Conservation (phyloP, 345 rosid species). For the Psidium guajava region DNA sequence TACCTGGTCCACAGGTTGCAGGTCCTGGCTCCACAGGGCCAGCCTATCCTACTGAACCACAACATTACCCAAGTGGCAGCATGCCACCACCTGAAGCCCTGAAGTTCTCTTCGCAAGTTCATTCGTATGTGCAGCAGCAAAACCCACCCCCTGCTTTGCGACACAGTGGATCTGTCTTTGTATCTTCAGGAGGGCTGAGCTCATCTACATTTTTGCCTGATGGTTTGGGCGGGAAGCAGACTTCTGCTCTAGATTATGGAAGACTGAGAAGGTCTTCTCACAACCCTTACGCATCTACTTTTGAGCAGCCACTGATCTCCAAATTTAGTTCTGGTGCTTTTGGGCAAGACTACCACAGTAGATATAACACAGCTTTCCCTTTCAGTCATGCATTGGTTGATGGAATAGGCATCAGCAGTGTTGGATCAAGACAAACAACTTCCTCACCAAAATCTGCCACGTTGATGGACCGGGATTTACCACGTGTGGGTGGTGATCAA, state of each 20-base stretch:
- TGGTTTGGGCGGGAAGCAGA: slow-evolving; percentile 12
- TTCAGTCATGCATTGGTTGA: slow-evolving; percentile 19
- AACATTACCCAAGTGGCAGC: slow-evolving; percentile 14
- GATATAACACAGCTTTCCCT: slow-evolving; percentile 8
- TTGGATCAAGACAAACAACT: slow-evolving; percentile 30
- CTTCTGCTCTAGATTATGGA: slow-evolving; percentile 13
- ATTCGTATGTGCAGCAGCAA: slow-evolving; percentile 26
- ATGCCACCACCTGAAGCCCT: slow-evolving; percentile 12
- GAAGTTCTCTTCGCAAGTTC: slow-evolving; percentile 23
- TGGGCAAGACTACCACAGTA: slow-evolving; percentile 15
- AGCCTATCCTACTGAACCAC: slow-evolving; percentile 11
- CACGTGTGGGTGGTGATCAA: slow-evolving; percentile 33
- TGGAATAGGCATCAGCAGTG: slow-evolving; percentile 12
- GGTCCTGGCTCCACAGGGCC: slow-evolving; percentile 11
- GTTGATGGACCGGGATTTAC: slow-evolving; percentile 16
- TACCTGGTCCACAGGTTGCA: slow-evolving; percentile 8
- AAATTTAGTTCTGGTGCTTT: slow-evolving; percentile 22
- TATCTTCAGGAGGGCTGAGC: slow-evolving; percentile 7
- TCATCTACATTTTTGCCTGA: slow-evolving; percentile 17
- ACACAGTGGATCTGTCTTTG: slow-evolving; percentile 5
- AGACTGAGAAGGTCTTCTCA: slow-evolving; percentile 18
- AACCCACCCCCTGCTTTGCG: slow-evolving; percentile 7
- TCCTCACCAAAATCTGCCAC: slow-evolving; percentile 30
- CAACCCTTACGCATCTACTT: slow-evolving; percentile 33
- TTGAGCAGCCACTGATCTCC: slow-evolving; percentile 32